Base-by-base conservation (phyloP, 352 stramenopile species). In the Phytophthora pinifolia region DNA sequence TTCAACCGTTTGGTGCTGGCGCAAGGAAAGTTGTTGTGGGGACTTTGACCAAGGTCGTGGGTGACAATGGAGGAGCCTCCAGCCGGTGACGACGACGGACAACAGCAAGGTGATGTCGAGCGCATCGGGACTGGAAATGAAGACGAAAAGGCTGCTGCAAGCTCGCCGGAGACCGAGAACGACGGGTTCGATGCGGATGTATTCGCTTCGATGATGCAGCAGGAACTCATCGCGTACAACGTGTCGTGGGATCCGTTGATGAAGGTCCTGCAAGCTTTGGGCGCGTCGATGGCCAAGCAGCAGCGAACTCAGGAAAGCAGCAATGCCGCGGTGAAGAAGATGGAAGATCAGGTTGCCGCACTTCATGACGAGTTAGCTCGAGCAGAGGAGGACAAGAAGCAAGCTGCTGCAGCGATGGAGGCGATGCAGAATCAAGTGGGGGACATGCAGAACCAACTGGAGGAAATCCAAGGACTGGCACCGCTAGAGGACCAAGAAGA, bases 161-260 rank as follows among this genome's bases (percentile, higher is more conserved):
- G 15, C 37, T 45, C 22, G 29, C 14, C 10, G 0, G 65, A 65
- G 9, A 59, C 32, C 8, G 52, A 67, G 20, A 65, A 60, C 31
- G 38, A 56, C n/a, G 54, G 51, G 9, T 79, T 83, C 18, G 67
- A 83, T 39, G 44, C 68, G 32, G 64, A 79, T n/a, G 15, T 60
- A 10, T 92, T 92, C 38, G 73, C 72, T 9, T 71, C 65, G 8
- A 36, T 92, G 45, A 70, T 94, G 46, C 64, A 88, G 46, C 72
- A 78, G 18, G 74, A 89, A 17, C 49, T 94, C 7, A 83, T 92
- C 29, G 61, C 78, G 45, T 90, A 88, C 63, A 87, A 58, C 18
- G 56, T 88, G 20, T 85, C 83, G 43, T 88, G 83, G 79, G 78
- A 88, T 30, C 83, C 83, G 25, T 52, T 94, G 12, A 66, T 84